Evolutionary conservation across 352 stramenopile genomes (phyloP).

Genomic region (Phytophthora gonapodyides): DNA sequence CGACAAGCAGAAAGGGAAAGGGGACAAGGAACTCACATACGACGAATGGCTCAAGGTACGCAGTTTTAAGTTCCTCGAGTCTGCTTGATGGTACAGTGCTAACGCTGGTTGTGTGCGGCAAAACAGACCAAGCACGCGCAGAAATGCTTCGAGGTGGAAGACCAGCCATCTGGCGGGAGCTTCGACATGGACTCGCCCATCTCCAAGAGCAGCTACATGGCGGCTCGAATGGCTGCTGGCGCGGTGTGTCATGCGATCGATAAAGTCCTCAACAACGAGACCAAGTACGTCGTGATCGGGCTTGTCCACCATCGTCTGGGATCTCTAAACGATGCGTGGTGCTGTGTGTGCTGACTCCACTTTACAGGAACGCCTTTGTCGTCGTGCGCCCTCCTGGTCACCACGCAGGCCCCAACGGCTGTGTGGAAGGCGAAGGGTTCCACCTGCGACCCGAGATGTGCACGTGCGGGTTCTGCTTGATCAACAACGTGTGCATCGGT

Average conservation of each 20-base stretch:
- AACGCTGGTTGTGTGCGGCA: constrained; percentile 3
- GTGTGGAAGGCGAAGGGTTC: constrained; percentile 57
- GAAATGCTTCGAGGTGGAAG: constrained; percentile 51
- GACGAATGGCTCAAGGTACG: constrained; percentile 55
- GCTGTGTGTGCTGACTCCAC: background rate
- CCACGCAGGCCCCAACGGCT: constrained; percentile 65
- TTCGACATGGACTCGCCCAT: constrained; percentile 75
- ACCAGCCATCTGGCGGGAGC: constrained; percentile 50
- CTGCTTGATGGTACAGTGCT: background rate
- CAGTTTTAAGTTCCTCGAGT: background rate
- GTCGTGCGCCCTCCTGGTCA: constrained; percentile 62
- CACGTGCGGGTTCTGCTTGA: constrained; percentile 66
- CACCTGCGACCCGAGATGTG: constrained; percentile 60
- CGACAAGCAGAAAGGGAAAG: constrained; percentile 21
- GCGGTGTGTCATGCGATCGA: constrained; percentile 70
- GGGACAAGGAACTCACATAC: constrained; percentile 38
- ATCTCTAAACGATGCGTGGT: constrained; percentile 3
- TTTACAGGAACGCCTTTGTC: constrained; percentile 61
- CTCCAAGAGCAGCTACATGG: constrained; percentile 61
- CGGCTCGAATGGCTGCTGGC: constrained; percentile 55
- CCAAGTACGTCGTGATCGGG: constrained; percentile 39
- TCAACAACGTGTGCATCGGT: constrained; percentile 76
- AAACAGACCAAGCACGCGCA: constrained; percentile 47
- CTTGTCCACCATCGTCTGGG: background rate
- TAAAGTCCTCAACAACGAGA: constrained; percentile 60